Percentiles rank a stretch among this genome's conserved stretches.
These are phyloP conservation scores for Microbotryum saponariae DNA, from an alignment of 1,284 basidiomycete genomes.

Conservation along the genomic window DNA sequence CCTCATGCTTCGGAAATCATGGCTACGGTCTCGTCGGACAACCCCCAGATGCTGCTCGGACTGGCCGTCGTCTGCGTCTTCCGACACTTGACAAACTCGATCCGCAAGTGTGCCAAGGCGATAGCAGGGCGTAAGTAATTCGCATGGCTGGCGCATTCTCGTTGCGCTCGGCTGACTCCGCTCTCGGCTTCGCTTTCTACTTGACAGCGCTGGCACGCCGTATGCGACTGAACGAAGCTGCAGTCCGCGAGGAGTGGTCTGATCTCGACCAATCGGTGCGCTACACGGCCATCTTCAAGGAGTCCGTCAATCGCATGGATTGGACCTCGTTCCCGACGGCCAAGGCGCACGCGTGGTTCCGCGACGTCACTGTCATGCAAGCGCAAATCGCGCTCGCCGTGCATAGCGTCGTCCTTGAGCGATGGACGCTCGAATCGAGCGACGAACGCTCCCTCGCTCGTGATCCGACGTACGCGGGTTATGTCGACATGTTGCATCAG, in stretches of 20 bases:
- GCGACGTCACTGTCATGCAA: slow-evolving; percentile 22
- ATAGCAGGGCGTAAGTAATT: slow-evolving; percentile 14
- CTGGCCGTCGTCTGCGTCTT: slow-evolving; percentile 26
- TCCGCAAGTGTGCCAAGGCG: slow-evolving; percentile 5
- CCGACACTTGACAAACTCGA: slow-evolving; percentile 13
- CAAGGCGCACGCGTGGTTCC: slow-evolving; percentile 25
- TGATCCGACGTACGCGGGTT: slow-evolving; percentile 1
- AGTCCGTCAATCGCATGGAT: slow-evolving; percentile 1
- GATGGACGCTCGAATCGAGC: slow-evolving; percentile 10
- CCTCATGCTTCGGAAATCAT: slow-evolving; percentile 12
- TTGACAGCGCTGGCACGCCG: slow-evolving; percentile 18
- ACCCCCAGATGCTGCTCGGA: slow-evolving; percentile 18
- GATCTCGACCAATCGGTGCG: slow-evolving; percentile 15
- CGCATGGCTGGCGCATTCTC: neutral
- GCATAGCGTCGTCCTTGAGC: slow-evolving; percentile 3
- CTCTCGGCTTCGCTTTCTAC: no score
- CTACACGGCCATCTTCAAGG: slow-evolving; percentile 12
- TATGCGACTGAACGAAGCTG: neutral
- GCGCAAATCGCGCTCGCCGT: slow-evolving; percentile 19
- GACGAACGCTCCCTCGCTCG: neutral
- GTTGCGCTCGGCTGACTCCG: neutral
- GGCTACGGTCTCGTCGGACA: slow-evolving; percentile 16
- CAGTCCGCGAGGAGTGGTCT: slow-evolving; percentile 14
- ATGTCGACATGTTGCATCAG: slow-evolving; percentile 11
- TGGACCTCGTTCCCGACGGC: slow-evolving; percentile 5